phyloP scores from a whole-genome alignment of 495 filamentous ascomycete genomes.

The Penicillium crystallinum region DNA sequence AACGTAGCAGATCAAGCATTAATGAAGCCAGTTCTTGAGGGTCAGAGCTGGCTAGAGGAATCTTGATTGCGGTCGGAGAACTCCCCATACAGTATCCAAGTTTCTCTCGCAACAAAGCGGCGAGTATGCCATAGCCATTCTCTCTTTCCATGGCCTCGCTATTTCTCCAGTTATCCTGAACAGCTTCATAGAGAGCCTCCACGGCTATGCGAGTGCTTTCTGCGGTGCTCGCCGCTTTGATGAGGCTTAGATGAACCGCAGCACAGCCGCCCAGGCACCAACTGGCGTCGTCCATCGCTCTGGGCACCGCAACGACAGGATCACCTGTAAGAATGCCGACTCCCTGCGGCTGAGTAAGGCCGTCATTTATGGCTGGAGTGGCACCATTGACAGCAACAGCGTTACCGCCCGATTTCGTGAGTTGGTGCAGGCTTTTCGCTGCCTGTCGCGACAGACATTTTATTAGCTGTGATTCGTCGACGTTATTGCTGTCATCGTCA shows the following conservation, averaged over 20 bases:
- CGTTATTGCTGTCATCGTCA: slow-evolving; percentile 61
- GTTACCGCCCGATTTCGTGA: slow-evolving; percentile 68
- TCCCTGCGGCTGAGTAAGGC: slow-evolving; percentile 69
- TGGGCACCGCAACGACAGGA: slow-evolving; percentile 74
- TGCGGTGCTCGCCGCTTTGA: slow-evolving; percentile 67
- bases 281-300: slow-evolving; percentile 82
- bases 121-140: slow-evolving; percentile 88
- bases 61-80: slow-evolving; percentile 29
- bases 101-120: slow-evolving; percentile 70
- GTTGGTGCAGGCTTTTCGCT: slow-evolving; percentile 62
- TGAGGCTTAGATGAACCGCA: slow-evolving; percentile 72
- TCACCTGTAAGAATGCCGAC: slow-evolving; percentile 77
- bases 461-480: slow-evolving; percentile 68
- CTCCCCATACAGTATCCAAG: slow-evolving; percentile 44
- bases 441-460: slow-evolving; percentile 72
- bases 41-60: slow-evolving; percentile 24
- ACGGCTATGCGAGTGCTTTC: slow-evolving; percentile 70
- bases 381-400: slow-evolving; percentile 84
- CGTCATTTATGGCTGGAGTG: slow-evolving; percentile 83
- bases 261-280: slow-evolving; percentile 89
- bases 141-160: slow-evolving; percentile 98
- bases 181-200: slow-evolving; percentile 74
- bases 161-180: slow-evolving; percentile 89
- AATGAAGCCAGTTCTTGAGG: slow-evolving; percentile 55
- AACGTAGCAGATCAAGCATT: slow-evolving; percentile 62